Conservation (phyloP, 805 yeast species). For the Ogataea neopini region DNA sequence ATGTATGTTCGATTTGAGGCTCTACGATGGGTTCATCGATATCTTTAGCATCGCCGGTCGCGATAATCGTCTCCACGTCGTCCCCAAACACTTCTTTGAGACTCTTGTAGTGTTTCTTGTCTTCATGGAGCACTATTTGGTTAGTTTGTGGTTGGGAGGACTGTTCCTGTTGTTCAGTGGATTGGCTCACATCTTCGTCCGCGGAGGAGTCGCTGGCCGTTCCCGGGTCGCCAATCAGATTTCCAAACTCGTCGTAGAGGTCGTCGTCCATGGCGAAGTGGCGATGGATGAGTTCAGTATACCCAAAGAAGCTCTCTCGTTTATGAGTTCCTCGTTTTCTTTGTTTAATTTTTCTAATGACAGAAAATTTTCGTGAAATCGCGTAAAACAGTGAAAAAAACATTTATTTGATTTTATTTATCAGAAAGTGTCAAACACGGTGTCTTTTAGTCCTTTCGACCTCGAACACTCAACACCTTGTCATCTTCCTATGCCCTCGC, state of each 20-base stretch:
- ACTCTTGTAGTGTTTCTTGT: constrained; percentile 44
- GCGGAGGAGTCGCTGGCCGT: constrained; percentile 43
- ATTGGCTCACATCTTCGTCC: constrained; percentile 13
- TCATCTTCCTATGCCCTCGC: constrained; percentile 7
- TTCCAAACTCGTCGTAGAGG: constrained; percentile 82
- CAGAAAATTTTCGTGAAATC: not conserved
- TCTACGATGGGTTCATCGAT: constrained; percentile 64
- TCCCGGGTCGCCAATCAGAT: constrained; percentile 53
- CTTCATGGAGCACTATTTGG: constrained; percentile 44
- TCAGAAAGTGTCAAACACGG: not conserved
- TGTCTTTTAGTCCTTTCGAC: not conserved
- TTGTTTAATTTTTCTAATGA: not conserved
- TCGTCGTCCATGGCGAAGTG: constrained; percentile 70
- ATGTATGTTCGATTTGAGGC: constrained; percentile 45
- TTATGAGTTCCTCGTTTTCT: not conserved
- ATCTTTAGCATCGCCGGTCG: constrained; percentile 45
- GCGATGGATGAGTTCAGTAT: not conserved
- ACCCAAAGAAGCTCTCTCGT: not conserved
- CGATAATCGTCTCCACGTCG: constrained; percentile 65
- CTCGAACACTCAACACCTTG: too few species aligned
- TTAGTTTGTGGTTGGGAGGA: constrained; percentile 9
- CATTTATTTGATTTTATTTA: not conserved
- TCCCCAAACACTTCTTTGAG: constrained; percentile 52
- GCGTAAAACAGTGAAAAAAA: not conserved
- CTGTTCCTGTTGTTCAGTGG: constrained; percentile 24